Evolutionary conservation across 306 rosid species (phyloP), one percentile per base, ranked within the genome.

Genomic region (Cucurbita ficifolia): DNA sequence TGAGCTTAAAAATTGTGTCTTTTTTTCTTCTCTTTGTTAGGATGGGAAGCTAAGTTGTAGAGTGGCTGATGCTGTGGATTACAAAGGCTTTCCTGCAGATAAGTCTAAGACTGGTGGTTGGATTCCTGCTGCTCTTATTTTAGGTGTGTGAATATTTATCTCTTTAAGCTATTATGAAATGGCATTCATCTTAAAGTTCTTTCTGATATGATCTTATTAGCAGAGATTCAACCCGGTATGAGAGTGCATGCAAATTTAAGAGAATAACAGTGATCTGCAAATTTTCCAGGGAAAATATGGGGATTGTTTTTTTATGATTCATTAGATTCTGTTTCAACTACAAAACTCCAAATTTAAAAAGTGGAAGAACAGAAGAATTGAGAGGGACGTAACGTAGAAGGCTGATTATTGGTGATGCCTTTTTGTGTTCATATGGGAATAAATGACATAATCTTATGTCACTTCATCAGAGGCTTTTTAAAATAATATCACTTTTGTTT

Each of bases 81-180:
- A 86, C 81, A 84, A 85, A 79, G 97, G 96, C 21, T 75, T 83
- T 67, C 90, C 97, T 42, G 97, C 96, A 63, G 90, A 93, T 21
- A 88, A 81, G 76, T 83, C 94, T 54, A 87, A 82, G 84, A 93
- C 97, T 7, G 97, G 98, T 0, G 96, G 98, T 73, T 90, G 98
- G 98, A 75, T 80, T 5, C 80, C 94, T 0, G 97, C 98, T 29
- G 86, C 96, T 33, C 90, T 86, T 36, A 87, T 90, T 78, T 84
- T 84, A 76, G 96, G 98, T 92, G 59, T 76, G 84, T 70, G 16
- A 54, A 10, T 45, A 45, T 10, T 18, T 54, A 8, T 2, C 10
- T 54, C 10, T 18, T 54, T 52, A n/a, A 7, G 4, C 13, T 29
- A 29, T 21, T 24, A 57, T 57, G 17, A 59, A 58, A 59, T 16